Evolutionary conservation across 2,329 filamentous ascomycete species (phyloP).

Genomic region (Colletotrichum magnum): DNA sequence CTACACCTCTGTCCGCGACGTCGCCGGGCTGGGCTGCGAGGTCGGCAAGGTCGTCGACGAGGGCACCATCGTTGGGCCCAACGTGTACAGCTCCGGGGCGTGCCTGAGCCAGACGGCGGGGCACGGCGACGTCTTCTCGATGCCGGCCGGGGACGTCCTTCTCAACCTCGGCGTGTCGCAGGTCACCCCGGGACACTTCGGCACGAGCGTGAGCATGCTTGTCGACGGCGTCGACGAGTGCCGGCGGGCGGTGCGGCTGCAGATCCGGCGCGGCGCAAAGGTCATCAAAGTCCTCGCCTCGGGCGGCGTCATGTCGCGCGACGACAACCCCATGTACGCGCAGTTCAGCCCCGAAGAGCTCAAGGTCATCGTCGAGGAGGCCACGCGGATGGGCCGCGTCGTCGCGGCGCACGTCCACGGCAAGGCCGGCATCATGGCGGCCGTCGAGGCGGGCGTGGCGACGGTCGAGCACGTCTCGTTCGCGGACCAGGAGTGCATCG

Average conservation of each 20-base stretch:
- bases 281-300: constrained; percentile 63
- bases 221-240: constrained; percentile 64
- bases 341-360: constrained; percentile 62
- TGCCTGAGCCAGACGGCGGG: constrained; percentile 63
- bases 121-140: constrained; percentile 59
- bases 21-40: constrained; percentile 49
- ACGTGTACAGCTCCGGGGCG: constrained; percentile 62
- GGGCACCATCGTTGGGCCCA: constrained; percentile 61
- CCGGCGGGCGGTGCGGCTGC: constrained; percentile 55
- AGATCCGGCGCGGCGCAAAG: constrained; percentile 61
- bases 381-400: constrained; percentile 52
- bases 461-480: constrained; percentile 64
- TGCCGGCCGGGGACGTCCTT: constrained; percentile 53
- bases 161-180: constrained; percentile 51
- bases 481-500: constrained; percentile 56
- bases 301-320: constrained; percentile 57
- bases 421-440: constrained; percentile 61
- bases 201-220: constrained; percentile 48
- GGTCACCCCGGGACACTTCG: constrained; percentile 50
- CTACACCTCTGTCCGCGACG: constrained; percentile 65
- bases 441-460: constrained; percentile 57
- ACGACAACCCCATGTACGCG: constrained; percentile 57
- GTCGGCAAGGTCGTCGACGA: constrained; percentile 41
- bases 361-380: constrained; percentile 59
- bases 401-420: constrained; percentile 63